Evolutionary conservation across 208 protist species (phyloP).

Genomic region (Phytomonas sp.): DNA sequence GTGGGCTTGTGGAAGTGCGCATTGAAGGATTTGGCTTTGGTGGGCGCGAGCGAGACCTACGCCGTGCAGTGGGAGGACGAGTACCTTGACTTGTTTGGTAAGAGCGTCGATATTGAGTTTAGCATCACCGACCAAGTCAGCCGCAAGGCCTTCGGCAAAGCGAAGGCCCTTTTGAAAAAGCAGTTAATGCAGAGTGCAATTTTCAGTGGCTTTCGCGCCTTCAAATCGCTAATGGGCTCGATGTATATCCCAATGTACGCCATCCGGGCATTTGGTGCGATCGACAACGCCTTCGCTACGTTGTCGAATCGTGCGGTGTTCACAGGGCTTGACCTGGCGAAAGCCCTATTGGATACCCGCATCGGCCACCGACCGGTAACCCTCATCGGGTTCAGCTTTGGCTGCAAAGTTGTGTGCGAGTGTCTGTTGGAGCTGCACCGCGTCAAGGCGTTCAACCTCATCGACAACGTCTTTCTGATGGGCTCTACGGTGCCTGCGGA

Average conservation of each 20-base stretch:
- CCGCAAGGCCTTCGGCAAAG: conserved; percentile 23
- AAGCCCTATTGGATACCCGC: conserved; percentile 42
- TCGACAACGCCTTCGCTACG: conserved; percentile 81
- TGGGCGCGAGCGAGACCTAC: conserved; percentile 57
- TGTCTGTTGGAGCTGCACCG: conserved; percentile 64
- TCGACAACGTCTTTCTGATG: conserved; percentile 84
- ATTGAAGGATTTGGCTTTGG: conserved; percentile 18
- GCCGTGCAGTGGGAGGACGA: conserved; percentile 78
- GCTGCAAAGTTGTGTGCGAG: conserved; percentile 70
- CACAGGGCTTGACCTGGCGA: conserved; percentile 73
- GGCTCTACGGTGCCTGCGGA: conserved; percentile 56
- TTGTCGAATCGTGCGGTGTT: conserved; percentile 61
- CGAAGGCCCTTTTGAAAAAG: conserved; percentile 33
- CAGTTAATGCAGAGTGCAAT: conserved; percentile 43
- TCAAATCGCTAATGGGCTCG: conserved; percentile 50
- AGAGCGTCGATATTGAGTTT: conserved; percentile 45
- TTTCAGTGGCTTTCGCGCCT: conserved; percentile 62
- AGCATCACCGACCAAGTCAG: conserved; percentile 35
- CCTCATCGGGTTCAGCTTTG: conserved; percentile 84
- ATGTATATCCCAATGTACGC: conserved; percentile 69
- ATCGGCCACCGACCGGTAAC: conserved; percentile 77
- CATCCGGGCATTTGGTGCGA: conserved; percentile 64
- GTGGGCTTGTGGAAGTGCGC: conserved; percentile 63
- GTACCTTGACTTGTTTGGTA: conserved; percentile 54
- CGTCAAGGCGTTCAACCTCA: conserved; percentile 44